These are phyloP conservation scores for Boletus patriciae DNA, from an alignment of 768 basidiomycete genomes.

Conservation along the genomic window DNA sequence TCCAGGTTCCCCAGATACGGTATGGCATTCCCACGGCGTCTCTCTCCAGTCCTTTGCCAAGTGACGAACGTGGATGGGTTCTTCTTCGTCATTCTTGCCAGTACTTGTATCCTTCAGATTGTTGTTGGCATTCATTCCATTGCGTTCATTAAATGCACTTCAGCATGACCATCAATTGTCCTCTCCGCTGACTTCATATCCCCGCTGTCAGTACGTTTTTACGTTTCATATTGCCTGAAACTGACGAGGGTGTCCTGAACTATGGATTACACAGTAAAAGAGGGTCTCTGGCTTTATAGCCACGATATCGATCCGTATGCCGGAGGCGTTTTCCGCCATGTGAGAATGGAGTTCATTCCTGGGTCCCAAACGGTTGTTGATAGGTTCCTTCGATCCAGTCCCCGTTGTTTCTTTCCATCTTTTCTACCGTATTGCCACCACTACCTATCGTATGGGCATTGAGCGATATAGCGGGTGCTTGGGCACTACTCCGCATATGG, in stretches of 20 bases:
- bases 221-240: not conserved
- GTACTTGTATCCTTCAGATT: slow-evolving; percentile 50
- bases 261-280: slow-evolving; percentile 59
- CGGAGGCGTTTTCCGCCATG: slow-evolving; percentile 84
- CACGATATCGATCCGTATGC: slow-evolving; percentile 85
- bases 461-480: slow-evolving; percentile 66
- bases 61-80: not conserved
- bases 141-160: slow-evolving; percentile 45
- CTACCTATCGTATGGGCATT: slow-evolving; percentile 68
- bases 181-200: slow-evolving; percentile 78
- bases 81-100: slow-evolving; percentile 31
- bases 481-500: slow-evolving; percentile 69
- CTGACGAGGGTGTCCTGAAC: slow-evolving; percentile 11
- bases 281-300: slow-evolving; percentile 80
- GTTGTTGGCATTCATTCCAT: slow-evolving; percentile 49
- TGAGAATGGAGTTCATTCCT: slow-evolving; percentile 38
- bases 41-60: not conserved
- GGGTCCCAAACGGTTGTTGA: not conserved
- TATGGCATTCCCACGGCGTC: not conserved
- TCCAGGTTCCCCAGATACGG: not conserved
- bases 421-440: slow-evolving; percentile 65
- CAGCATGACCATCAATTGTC: slow-evolving; percentile 74
- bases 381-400: slow-evolving; percentile 49
- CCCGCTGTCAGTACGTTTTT: slow-evolving; percentile 57
- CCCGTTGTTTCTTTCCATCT: slow-evolving; percentile 73